Conservation (phyloP, 2,329 filamentous ascomycete genomes). For the Alternaria sp. region DNA sequence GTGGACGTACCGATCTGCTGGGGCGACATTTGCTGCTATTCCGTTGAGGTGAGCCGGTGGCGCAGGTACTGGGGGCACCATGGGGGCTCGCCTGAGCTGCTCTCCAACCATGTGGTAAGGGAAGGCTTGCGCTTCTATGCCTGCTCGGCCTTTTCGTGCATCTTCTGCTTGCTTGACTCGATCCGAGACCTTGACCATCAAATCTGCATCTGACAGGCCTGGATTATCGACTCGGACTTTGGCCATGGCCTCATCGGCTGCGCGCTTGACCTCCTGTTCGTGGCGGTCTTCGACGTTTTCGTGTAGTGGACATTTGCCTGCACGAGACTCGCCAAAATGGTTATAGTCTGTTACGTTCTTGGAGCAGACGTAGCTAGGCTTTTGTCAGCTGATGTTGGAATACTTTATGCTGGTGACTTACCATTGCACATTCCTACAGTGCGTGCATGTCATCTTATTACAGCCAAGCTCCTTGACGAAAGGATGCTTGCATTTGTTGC, state of each 20-base stretch:
- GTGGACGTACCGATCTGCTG: constrained; percentile 21
- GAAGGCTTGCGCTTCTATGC: constrained; percentile 20
- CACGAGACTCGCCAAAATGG: constrained; percentile 68
- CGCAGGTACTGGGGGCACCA: neutral
- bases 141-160: constrained; percentile 26
- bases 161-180: constrained; percentile 51
- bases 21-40: neutral
- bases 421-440: constrained; percentile 63
- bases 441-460: constrained; percentile 80
- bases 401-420: constrained; percentile 41
- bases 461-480: constrained; percentile 82
- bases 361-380: constrained; percentile 72
- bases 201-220: constrained; percentile 62
- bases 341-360: constrained; percentile 67
- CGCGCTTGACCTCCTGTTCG: constrained; percentile 66
- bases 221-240: constrained; percentile 66
- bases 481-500: constrained; percentile 73
- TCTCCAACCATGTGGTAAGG: constrained; percentile 31
- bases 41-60: neutral
- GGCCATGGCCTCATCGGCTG: constrained; percentile 64
- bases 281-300: constrained; percentile 68
- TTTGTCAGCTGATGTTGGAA: constrained; percentile 3
- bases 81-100: constrained; percentile 14
- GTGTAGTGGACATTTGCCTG: constrained; percentile 69
- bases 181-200: constrained; percentile 66